Conservation (phyloP, 2,329 filamentous ascomycete species). For the Pseudogymnoascus sp. region DNA sequence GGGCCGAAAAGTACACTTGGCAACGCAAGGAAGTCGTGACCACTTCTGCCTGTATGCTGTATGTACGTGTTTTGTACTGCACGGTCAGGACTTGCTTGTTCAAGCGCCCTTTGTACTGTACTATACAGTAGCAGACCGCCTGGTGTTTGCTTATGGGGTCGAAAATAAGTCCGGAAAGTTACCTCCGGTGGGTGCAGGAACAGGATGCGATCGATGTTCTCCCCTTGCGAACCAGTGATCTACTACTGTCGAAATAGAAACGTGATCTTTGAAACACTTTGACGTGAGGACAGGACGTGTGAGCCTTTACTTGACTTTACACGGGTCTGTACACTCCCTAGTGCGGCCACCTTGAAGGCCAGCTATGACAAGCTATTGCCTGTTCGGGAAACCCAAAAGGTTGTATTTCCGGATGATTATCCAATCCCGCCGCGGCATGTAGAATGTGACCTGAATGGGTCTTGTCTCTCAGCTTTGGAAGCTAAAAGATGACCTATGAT, state of each 20-base stretch:
- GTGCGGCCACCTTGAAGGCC: constrained; percentile 3
- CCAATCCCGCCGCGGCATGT: background rate
- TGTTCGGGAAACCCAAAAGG: background rate
- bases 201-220: background rate
- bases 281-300: constrained; percentile 5
- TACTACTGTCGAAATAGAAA: background rate
- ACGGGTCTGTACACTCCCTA: background rate
- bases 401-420: constrained; percentile 2
- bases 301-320: constrained; percentile 3
- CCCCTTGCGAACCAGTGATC: background rate
- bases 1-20: background rate
- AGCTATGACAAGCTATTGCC: constrained; percentile 6
- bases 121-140: background rate
- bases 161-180: too few relatives aligned
- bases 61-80: background rate
- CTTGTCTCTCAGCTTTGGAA: background rate
- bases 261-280: constrained; percentile 6
- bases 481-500: background rate
- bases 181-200: background rate
- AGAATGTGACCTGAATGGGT: background rate
- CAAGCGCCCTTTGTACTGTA: background rate
- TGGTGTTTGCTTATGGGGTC: background rate
- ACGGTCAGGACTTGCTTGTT: background rate
- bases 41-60: background rate
- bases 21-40: constrained; percentile 2